phyloP scores from a whole-genome alignment of 2,329 filamentous ascomycete genomes.

The Tympanopsis confertula region DNA sequence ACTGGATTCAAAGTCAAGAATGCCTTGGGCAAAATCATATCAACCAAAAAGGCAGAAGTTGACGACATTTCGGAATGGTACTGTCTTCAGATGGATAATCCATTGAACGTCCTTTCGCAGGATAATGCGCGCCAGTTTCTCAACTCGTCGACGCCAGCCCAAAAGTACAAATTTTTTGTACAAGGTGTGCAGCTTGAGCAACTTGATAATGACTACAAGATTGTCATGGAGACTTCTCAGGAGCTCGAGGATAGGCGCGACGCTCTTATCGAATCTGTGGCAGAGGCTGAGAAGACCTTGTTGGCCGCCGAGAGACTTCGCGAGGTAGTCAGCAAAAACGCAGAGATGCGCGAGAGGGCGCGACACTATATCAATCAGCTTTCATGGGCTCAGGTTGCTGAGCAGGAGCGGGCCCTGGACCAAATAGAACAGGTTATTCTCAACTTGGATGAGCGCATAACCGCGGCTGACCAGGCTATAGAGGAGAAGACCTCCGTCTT shows the following conservation, averaged over 20 bases:
- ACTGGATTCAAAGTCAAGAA: conserved; percentile 78
- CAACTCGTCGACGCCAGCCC: conserved; percentile 65
- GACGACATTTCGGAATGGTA: conserved; percentile 92
- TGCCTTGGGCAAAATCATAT: conserved; percentile 56
- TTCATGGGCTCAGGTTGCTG: conserved; percentile 78
- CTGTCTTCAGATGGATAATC: conserved; percentile 88
- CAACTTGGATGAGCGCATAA: conserved; percentile 21
- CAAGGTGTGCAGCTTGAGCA: conserved; percentile 89
- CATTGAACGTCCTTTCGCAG: conserved; percentile 88
- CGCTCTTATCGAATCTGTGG: conserved; percentile 51
- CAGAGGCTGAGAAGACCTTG: conserved; percentile 40
- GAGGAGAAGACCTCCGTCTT: conserved; percentile 34
- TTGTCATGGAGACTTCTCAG: conserved; percentile 71
- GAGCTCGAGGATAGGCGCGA: conserved; percentile 54
- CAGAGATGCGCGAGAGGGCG: conserved; percentile 49
- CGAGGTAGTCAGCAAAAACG: conserved; percentile 53
- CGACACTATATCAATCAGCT: conserved; percentile 52
- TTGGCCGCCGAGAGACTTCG: conserved; percentile 54
- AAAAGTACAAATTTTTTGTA: conserved; percentile 95
- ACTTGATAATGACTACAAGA: conserved; percentile 78
- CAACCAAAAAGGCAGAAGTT: conserved; percentile 73
- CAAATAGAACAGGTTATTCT: conserved; percentile 13
- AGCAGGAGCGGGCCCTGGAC: conserved; percentile 50
- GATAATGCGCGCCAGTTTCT: conserved; percentile 91
- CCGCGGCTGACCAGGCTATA: conserved; percentile 18